phyloP scores from a whole-genome alignment of 2,329 filamentous ascomycete species.

The Neospermospora avenae region DNA sequence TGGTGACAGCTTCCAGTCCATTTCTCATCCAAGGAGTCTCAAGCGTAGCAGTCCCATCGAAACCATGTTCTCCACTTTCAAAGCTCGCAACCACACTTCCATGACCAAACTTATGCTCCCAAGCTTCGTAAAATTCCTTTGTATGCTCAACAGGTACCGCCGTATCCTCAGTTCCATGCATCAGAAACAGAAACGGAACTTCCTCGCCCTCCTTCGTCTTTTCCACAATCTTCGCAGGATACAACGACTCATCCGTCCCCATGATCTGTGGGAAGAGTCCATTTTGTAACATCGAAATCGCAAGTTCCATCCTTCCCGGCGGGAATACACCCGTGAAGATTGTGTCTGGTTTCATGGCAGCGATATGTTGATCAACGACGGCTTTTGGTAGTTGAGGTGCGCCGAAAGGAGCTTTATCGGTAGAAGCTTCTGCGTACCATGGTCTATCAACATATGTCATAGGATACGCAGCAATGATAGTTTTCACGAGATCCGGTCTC shows the following conservation, averaged over 20 bases:
- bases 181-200: slow-evolving; percentile 17
- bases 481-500: slow-evolving; percentile 19
- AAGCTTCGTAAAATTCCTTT: slow-evolving; percentile 15
- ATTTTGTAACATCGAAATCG: slow-evolving; percentile 16
- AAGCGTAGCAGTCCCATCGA: slow-evolving; percentile 16
- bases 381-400: slow-evolving; percentile 15
- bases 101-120: slow-evolving; percentile 20
- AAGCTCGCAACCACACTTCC: slow-evolving; percentile 13
- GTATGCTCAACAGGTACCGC: slow-evolving; percentile 21
- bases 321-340: slow-evolving; percentile 19
- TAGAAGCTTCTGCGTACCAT: slow-evolving; percentile 12
- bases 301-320: slow-evolving; percentile 15
- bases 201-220: slow-evolving; percentile 13
- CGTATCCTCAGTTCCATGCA: slow-evolving; percentile 24
- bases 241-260: slow-evolving; percentile 17
- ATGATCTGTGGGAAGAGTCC: slow-evolving; percentile 14
- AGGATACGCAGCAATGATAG: slow-evolving; percentile 23
- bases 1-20: slow-evolving; percentile 15
- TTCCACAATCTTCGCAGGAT: slow-evolving; percentile 13
- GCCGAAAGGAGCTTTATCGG: slow-evolving; percentile 15
- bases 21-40: slow-evolving; percentile 23
- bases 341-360: slow-evolving; percentile 9
- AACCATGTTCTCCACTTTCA: slow-evolving; percentile 21
- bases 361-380: slow-evolving; percentile 17
- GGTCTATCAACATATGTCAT: slow-evolving; percentile 18